Conservation (phyloP, 768 basidiomycete species). For the Agaricus subrufescens region DNA sequence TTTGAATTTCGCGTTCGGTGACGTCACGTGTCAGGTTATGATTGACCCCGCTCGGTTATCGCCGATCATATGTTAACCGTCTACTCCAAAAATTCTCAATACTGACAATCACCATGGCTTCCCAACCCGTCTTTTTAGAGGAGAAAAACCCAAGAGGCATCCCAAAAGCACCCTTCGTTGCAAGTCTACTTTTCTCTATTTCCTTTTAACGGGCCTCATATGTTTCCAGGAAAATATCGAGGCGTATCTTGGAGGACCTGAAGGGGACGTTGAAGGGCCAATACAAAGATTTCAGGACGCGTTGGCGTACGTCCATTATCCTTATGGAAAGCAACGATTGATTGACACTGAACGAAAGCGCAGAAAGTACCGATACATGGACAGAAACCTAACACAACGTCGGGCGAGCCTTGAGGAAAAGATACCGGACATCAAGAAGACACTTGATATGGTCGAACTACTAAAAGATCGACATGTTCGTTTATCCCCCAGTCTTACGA, state of each 20-base stretch:
- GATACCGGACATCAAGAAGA: constrained; percentile 94
- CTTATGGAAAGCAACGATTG: constrained; percentile 12
- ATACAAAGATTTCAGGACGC: constrained; percentile 88
- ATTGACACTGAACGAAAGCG: constrained; percentile 31
- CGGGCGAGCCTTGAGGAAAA: constrained; percentile 82
- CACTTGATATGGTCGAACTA: constrained; percentile 83
- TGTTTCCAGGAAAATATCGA: constrained; percentile 73
- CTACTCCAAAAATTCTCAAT: background rate
- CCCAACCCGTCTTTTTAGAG: constrained; percentile 28
- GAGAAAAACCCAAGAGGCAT: constrained; percentile 88
- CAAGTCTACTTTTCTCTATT: constrained; percentile 28
- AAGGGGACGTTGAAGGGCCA: constrained; percentile 72
- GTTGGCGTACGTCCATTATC: constrained; percentile 66
- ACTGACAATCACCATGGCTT: constrained; percentile 17
- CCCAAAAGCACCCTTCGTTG: constrained; percentile 92
- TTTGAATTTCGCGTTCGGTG: too few species aligned
- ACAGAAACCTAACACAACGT: constrained; percentile 75
- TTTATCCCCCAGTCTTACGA: background rate
- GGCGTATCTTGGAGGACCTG: constrained; percentile 75
- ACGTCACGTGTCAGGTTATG: background rate
- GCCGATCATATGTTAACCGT: constrained; percentile 13
- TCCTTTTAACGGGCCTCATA: background rate
- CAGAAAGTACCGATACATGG: constrained; percentile 99
- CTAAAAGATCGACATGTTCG: constrained; percentile 68
- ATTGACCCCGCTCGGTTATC: constrained; percentile 17